Base-by-base conservation (phyloP, 164 flowering plant genomes). In the Santalum album region DNA sequence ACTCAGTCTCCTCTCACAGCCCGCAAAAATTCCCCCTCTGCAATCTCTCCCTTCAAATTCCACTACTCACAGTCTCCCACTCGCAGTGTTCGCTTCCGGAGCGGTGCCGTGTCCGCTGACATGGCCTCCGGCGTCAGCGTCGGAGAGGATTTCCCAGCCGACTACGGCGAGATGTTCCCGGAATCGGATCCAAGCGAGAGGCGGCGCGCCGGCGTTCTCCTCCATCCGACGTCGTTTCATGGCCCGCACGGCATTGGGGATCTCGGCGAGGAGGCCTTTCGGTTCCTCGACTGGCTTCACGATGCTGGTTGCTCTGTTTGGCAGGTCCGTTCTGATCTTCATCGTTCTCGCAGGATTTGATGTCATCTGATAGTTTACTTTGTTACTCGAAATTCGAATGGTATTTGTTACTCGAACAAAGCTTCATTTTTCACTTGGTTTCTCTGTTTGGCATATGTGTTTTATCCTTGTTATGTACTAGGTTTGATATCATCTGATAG, bases 171-270 rank as follows among this genome's bases (percentile, higher is more conserved):
- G 3, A 67, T 76, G 73, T 32, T 73, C 9, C 90, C 89, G 38
- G 65, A 64, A 50, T 44, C 54, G 2, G 78, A 79, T 61, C 74
- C 71, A 0, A 49, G 21, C 10, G 54, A 66, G 6, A 70, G 82
- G 60, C 70, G 94, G 40, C 67, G 98, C 67, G 96, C 90, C 12
- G 96, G 98, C 22, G 59, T 92, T 61, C 57, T 88, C 38, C 90
- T 92, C 32, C 98, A 92, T 64, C 98, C 98, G 59, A 84, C 91
- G 45, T 92, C 96, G 67, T 75, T 92, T 55, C 82, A 69, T 0
- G 99, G 99, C 1, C 84, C 84, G 0, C 65, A 77, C 50, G 96
- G 94, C 15, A 83, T 92, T 25, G 96, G 96, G 7, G 98, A 92
- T 69, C 76, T 92, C 21, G 98, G 98, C 0, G 70, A 70, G 7